Base-by-base conservation (phyloP, 176 grass and related monocot species). In the Aegilops speltoides region DNA sequence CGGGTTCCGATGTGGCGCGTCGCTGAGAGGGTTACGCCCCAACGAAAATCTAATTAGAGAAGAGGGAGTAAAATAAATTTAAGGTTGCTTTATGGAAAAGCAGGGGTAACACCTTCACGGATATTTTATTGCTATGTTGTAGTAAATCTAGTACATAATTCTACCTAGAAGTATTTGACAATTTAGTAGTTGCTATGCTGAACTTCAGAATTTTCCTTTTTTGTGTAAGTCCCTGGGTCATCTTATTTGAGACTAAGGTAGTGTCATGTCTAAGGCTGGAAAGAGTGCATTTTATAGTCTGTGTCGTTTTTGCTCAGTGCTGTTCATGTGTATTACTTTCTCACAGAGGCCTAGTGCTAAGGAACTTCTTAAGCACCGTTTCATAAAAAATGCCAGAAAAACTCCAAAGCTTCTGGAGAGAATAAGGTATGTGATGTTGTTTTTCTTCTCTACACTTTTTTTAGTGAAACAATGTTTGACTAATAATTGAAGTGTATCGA, bases 291-390 rank as follows among this genome's bases (percentile, higher is more conserved):
- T 83, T 68, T 23, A 36, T 81, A 63, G n/a, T 37, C 33, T 70
- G 26, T 64, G 72, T 71, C 20, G 20, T 46, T 86, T 88, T 64
- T n/a, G 25, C 5, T 85, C 84, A 87, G 59, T 61, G 13, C 8
- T 66, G 43, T 69, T 86, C 40, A 56, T 91, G 59, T 80, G 77
- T 74, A 83, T 78, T 37, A 79, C 68, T 82, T 96, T 88, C 17
- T 82, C 19, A 73, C 88, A 99, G 97, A 93, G 97, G 80, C 92
- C 89, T 90, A 99, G 89, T 90, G 92, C 97, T 65, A 99, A 99
- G 89, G 97, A 99, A 52, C 94, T 99, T 87, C 92, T 99, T 45
- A 99, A 94, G 88, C 94, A 97, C 64, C 94, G 97, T 29, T 99
- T 97, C 60, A 96, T 99, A 85, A 97, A 89, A 85, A 93, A 94